phyloP scores from a whole-genome alignment of 1,139 yeast genomes.

The Lodderomyces theae region DNA sequence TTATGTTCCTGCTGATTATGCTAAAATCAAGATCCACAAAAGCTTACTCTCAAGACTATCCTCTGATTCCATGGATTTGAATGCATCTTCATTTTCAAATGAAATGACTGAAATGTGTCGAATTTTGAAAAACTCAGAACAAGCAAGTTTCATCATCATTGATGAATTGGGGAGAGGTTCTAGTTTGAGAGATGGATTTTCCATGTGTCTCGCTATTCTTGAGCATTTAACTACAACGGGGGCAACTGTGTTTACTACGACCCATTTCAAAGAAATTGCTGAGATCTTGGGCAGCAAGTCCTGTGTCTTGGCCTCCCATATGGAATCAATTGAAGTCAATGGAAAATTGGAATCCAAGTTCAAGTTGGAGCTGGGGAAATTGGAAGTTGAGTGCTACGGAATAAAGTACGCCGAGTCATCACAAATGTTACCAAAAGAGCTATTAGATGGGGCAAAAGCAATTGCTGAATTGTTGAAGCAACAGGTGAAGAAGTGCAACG shows the following conservation, averaged over 20 bases:
- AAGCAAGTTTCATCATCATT: conserved; percentile 39
- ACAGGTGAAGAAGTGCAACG: not conserved
- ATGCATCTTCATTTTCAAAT: conserved; percentile 45
- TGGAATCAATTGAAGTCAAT: conserved; percentile 19
- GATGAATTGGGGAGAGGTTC: conserved; percentile 56
- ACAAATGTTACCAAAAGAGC: conserved; percentile 18
- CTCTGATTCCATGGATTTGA: conserved; percentile 36
- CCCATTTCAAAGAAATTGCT: conserved; percentile 39
- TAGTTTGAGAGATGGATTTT: conserved; percentile 39
- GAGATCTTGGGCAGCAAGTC: conserved; percentile 24
- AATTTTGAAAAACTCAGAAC: conserved; percentile 30
- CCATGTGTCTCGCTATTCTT: conserved; percentile 36
- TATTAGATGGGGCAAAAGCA: conserved; percentile 22
- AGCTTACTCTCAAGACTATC: conserved; percentile 46
- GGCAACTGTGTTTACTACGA: conserved; percentile 32
- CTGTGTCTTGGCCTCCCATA: conserved; percentile 27
- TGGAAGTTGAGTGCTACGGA: conserved; percentile 24
- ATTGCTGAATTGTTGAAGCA: conserved; percentile 19
- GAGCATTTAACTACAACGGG: conserved; percentile 25
- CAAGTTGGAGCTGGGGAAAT: conserved; percentile 19
- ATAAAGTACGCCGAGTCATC: conserved; percentile 21
- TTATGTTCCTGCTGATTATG: conserved; percentile 47
- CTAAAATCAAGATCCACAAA: conserved; percentile 37
- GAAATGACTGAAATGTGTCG: conserved; percentile 50
- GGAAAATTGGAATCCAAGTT: conserved; percentile 26